Evolutionary conservation across 495 filamentous ascomycete species (phyloP), one percentile per base, ranked within the genome.

Genomic region (Neurospora terricola): DNA sequence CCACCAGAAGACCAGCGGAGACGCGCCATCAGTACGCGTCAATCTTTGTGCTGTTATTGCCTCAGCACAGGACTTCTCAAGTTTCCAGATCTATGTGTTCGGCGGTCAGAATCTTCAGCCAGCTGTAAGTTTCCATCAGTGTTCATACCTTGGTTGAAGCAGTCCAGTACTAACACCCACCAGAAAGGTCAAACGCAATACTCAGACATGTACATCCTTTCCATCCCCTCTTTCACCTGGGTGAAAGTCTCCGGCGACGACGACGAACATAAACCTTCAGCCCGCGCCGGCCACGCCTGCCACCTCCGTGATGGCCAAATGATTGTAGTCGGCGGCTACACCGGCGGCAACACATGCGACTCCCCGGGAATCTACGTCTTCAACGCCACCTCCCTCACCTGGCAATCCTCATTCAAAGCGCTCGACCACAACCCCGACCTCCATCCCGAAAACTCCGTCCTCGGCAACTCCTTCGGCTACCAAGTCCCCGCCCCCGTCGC

Each of bases 161-260:
- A 18, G 5, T 62, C 3, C 1, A 30, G 18, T 66, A 73, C 74
- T 72, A 23, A 75, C 69, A 69, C 12, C 12, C 27, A 69, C 11
- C 70, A 78, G 76, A 66, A 73, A 72, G 27, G 76, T 83, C 70
- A 92, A 80, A 87, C 80, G 5, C 89, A 93, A 75, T 93, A 92
- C 79, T 85, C 86, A 66, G 92, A 94, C 76, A 89, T 92, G 83
- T 93, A 90, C 88, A 92, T 94, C 70, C 84, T 94, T 30, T 90
- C 89, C n/a, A 85, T 94, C 68, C 92, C 92, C 0, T 81, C 86
- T 12, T 91, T 94, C 76, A 91, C 88, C 2, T 93, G 92, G 92
- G 89, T 93, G 62, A 78, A 88, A 73, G 90, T 92, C 40, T 83
- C 90, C 70, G 81, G 80, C 42, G 72, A 76, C 12, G 79, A 79